A percentile compares a stretch with the other conserved stretches of the same genome.
Conservation (phyloP, 2,329 filamentous ascomycete species). For the Leptographium procerum region DNA sequence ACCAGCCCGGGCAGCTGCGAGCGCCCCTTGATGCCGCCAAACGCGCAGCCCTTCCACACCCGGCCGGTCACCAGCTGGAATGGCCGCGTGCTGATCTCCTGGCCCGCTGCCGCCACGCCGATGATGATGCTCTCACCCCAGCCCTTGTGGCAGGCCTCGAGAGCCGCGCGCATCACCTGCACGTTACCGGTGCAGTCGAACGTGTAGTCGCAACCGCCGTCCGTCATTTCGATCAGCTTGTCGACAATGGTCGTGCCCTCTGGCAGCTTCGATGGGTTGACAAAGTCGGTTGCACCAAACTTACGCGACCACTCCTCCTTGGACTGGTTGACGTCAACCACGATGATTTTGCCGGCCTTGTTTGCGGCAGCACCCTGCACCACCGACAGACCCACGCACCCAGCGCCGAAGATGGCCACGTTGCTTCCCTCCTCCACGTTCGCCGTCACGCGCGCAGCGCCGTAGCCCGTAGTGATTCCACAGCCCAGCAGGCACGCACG, state of each 20-base stretch:
- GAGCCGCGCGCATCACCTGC: constrained; percentile 83
- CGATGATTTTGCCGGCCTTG: constrained; percentile 66
- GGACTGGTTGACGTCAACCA: constrained; percentile 64
- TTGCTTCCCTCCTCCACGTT: constrained; percentile 83
- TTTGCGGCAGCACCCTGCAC: constrained; percentile 87
- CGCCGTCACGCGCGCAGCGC: constrained; percentile 86
- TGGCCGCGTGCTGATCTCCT: constrained; percentile 82
- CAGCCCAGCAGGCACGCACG: constrained; percentile 91
- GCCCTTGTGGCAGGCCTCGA: constrained; percentile 98
- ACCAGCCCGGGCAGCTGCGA: constrained; percentile 82
- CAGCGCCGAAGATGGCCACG: constrained; percentile 86
- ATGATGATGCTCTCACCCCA: constrained; percentile 99
- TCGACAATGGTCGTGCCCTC: constrained; percentile 75
- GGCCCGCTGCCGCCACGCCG: constrained; percentile 88
- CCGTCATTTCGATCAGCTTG: constrained; percentile 92
- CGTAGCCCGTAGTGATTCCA: constrained; percentile 97
- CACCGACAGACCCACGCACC: constrained; percentile 89
- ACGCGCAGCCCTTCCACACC: constrained; percentile 95
- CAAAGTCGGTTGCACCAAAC: constrained; percentile 94
- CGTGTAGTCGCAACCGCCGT: constrained; percentile 96
- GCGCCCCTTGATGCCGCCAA: constrained; percentile 96
- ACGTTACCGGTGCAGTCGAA: constrained; percentile 99
- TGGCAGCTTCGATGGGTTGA: constrained; percentile 72
- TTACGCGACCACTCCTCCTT: constrained; percentile 91
- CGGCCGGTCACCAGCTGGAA: constrained; percentile 98